Evolutionary conservation across 1,139 yeast species (phyloP), one percentile per base, ranked within the genome.

Genomic region (Suhomyces ambrosiae): DNA sequence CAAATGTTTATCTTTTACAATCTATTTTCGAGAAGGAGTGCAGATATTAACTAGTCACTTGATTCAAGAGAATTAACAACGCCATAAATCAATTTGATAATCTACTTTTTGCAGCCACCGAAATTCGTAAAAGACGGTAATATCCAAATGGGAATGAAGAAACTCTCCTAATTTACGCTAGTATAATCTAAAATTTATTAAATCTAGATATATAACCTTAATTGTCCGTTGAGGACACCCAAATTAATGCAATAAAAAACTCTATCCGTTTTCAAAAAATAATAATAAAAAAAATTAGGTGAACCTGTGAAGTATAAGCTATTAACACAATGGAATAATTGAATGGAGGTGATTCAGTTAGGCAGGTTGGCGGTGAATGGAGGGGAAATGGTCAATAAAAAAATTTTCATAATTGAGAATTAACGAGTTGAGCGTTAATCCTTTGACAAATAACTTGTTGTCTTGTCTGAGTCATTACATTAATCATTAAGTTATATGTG

Each of bases 371-470:
- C 39, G 38, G 28, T 25, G 38, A 26, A 24, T 27, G 23, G 8
- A 13, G 30, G 19, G 14, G 38, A 27, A 23, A 40, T 29, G 26
- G 26, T 23, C 17, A 24, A 23, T 19, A 21, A 33, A 29, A 35
- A 32, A 49, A 48, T 47, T 41, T 41, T 39, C 37, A 37, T 37
- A 33, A 38, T 41, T 30, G 38, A 34, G 48, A 52, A 47, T 47
- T 65, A 68, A 70, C 78, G 78, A 74, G 80, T 74, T 74, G 80
- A 74, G 76, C 80, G 73, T 62, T 65, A 66, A 48, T 52, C 38
- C 46, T 36, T n/a, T 15, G 27, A 33, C 36, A 38, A 41, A 26
- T 19, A 25, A 23, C 21, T 30, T 22, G 42, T 31, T 26, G 40
- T 43, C 40, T 7, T 24, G 14, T 11, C 48, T 42, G 74, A 66